phyloP scores from a whole-genome alignment of 164 flowering plant species.

The Macadamia tetraphylla region DNA sequence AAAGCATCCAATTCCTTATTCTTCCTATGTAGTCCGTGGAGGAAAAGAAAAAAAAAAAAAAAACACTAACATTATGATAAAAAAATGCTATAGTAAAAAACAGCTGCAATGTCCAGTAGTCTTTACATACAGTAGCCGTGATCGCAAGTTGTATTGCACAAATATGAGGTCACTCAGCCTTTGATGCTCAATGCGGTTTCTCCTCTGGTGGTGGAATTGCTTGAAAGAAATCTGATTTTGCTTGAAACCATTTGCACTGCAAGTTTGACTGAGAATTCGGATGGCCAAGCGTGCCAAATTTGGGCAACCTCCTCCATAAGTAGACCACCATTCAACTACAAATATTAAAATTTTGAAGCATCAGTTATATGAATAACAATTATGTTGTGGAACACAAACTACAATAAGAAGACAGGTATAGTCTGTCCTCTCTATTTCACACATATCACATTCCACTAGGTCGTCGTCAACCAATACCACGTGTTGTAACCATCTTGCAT shows the following conservation, averaged over 20 bases:
- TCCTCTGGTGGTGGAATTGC: conserved; percentile 34
- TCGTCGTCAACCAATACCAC: no score
- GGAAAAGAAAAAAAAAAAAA: background rate
- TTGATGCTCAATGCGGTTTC: conserved; percentile 63
- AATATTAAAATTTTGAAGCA: conserved; percentile 7
- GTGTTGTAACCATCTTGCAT: no score
- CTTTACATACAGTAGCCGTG: conserved; percentile 48
- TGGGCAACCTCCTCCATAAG: conserved; percentile 89
- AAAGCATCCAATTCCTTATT: conserved; percentile 25
- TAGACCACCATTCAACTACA: conserved; percentile 93
- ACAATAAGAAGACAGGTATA: background rate
- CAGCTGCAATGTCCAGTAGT: background rate
- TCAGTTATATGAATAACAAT: conserved; percentile 7
- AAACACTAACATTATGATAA: background rate
- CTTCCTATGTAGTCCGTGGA: conserved; percentile 24
- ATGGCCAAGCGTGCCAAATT: conserved; percentile 72
- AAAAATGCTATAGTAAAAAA: background rate
- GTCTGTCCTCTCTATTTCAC: background rate
- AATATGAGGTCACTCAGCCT: conserved; percentile 64
- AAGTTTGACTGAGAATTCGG: conserved; percentile 73
- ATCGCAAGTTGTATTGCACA: conserved; percentile 58
- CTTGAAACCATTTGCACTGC: conserved; percentile 42
- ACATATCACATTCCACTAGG: background rate
- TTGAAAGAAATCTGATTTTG: conserved; percentile 37
- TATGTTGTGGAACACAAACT: background rate